Conservation (phyloP, 2,329 filamentous ascomycete species). For the Colletotrichum echinochloae region DNA sequence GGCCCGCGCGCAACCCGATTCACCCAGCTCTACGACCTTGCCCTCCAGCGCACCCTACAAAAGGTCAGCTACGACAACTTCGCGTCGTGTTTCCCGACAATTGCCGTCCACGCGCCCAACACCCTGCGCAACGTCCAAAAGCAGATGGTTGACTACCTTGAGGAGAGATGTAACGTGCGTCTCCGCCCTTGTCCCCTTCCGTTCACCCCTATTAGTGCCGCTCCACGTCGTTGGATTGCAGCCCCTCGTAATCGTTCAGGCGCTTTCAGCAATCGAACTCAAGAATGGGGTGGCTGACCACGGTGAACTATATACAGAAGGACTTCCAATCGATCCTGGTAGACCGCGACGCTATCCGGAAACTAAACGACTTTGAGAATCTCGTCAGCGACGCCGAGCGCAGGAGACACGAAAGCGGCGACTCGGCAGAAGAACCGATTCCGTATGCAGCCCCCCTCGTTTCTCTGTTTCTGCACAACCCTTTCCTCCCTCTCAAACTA, state of each 20-base stretch:
- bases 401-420: constrained; percentile 50
- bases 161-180: constrained; percentile 63
- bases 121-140: constrained; percentile 67
- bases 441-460: constrained; percentile 54
- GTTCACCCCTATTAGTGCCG: neutral
- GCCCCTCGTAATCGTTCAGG: neutral
- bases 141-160: constrained; percentile 68
- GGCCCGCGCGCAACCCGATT: constrained; percentile 69
- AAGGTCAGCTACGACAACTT: constrained; percentile 68
- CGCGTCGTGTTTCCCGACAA: constrained; percentile 70
- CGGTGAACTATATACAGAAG: constrained; percentile 49
- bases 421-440: constrained; percentile 49
- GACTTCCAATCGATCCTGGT: constrained; percentile 69
- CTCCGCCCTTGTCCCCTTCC: constrained; percentile 5
- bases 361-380: constrained; percentile 69
- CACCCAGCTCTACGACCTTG: constrained; percentile 64
- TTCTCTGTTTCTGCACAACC: neutral
- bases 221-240: neutral
- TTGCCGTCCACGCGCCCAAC: constrained; percentile 63
- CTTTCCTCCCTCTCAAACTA: neutral
- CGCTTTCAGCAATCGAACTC: too few species aligned
- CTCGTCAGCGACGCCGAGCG: constrained; percentile 64
- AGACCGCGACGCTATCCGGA: constrained; percentile 64
- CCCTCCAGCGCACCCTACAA: constrained; percentile 64
- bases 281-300: constrained; percentile 12